A percentile compares a stretch with the other conserved stretches of the same genome.
Evolutionary conservation across 2,329 filamentous ascomycete genomes (phyloP).

Genomic region (Coleophoma cylindrospora): DNA sequence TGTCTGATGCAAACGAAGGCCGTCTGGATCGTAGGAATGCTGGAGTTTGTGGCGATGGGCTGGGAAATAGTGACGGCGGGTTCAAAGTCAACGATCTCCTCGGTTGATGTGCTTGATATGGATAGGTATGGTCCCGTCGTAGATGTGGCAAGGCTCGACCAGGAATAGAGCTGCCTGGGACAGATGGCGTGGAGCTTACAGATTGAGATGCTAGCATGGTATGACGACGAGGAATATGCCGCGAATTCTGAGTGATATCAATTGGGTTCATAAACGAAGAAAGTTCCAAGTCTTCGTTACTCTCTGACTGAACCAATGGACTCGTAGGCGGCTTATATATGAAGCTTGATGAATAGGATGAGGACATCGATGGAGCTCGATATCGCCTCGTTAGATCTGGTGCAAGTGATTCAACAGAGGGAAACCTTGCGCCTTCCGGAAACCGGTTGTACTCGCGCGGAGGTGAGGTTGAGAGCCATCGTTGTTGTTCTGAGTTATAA

Average conservation of each 20-base stretch:
- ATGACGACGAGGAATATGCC: constrained; percentile 52
- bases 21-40: constrained; percentile 50
- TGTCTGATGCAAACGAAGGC: constrained; percentile 69
- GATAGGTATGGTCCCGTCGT: constrained; percentile 59
- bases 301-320: constrained; percentile 83
- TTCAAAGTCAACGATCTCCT: constrained; percentile 66
- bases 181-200: constrained; percentile 35
- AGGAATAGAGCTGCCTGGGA: constrained; percentile 32
- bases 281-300: constrained; percentile 71
- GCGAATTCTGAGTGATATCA: constrained; percentile 34
- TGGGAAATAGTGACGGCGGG: constrained; percentile 35
- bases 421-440: constrained; percentile 31
- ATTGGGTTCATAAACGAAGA: constrained; percentile 47
- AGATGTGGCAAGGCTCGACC: constrained; percentile 37
- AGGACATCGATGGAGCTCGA: constrained; percentile 55
- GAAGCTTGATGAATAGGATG: constrained; percentile 74
- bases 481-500: constrained; percentile 11
- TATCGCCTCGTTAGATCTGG: constrained; percentile 9
- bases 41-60: constrained; percentile 44
- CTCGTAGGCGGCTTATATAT: constrained; percentile 85
- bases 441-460: constrained; percentile 46
- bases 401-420: constrained; percentile 12
- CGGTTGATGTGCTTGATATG: constrained; percentile 74
- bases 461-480: constrained; percentile 53
- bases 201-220: constrained; percentile 63